Percentiles rank a stretch among this genome's conserved stretches.
These are phyloP conservation scores for Nicotiana attenuata DNA, from an alignment of 257 asterid genomes.

Conservation along the genomic window DNA sequence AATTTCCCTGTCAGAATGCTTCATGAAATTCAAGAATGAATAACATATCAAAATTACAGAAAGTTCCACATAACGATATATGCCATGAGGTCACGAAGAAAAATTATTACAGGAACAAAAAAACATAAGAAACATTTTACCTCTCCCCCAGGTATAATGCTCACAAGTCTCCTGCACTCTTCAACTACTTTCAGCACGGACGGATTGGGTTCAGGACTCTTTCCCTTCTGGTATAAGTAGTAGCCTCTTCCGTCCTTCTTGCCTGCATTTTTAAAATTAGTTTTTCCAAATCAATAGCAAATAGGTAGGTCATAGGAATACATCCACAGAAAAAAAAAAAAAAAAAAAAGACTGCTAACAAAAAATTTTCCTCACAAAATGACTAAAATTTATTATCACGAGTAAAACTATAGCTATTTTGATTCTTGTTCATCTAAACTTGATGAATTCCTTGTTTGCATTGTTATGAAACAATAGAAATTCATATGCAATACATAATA, in stretches of 20 bases:
- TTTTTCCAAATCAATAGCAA: too few species aligned
- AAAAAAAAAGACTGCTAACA: background rate
- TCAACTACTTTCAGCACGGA: slow-evolving; percentile 7
- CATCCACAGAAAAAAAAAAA: too few species aligned
- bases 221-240: slow-evolving; percentile 11
- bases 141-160: background rate
- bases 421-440: background rate
- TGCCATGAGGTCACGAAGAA: background rate
- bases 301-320: too few species aligned
- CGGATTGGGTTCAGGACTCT: slow-evolving; percentile 7
- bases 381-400: background rate
- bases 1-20: too few species aligned
- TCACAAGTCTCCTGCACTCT: background rate
- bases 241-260: slow-evolving; percentile 13
- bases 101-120: background rate
- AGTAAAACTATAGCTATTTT: background rate
- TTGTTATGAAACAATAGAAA: background rate
- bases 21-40: too few species aligned
- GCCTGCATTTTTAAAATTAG: slow-evolving; percentile 2
- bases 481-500: background rate
- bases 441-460: background rate
- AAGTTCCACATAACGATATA: background rate
- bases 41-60: too few species aligned
- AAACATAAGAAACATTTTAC: background rate
- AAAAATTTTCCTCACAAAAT: background rate